A percentile compares a stretch with the other conserved stretches of the same genome.
These are phyloP conservation scores for Prunus salicina DNA, from an alignment of 306 rosid species.

Conservation along the genomic window DNA sequence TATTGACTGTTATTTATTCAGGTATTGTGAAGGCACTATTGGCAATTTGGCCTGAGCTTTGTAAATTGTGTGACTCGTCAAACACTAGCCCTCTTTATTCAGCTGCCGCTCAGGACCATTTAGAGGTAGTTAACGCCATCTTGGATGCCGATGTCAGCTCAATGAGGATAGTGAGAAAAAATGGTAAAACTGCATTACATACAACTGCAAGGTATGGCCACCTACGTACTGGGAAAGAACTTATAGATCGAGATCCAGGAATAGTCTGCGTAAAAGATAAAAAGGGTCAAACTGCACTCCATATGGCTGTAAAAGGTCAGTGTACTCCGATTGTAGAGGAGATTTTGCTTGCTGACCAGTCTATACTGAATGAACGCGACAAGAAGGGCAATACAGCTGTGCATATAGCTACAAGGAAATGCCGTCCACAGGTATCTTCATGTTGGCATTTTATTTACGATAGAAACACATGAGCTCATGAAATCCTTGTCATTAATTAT, in stretches of 20 bases:
- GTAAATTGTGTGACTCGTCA: slow-evolving; percentile 59
- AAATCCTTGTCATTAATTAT: neutral
- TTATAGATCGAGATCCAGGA: slow-evolving; percentile 60
- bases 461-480: neutral
- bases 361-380: slow-evolving; percentile 79
- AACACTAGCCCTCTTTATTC: slow-evolving; percentile 91
- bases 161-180: slow-evolving; percentile 70
- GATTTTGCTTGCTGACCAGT: slow-evolving; percentile 49
- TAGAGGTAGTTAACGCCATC: slow-evolving; percentile 81
- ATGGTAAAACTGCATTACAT: slow-evolving; percentile 90
- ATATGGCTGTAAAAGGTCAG: slow-evolving; percentile 96
- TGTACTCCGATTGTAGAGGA: slow-evolving; percentile 65
- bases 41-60: slow-evolving; percentile 75
- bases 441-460: neutral
- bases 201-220: slow-evolving; percentile 75
- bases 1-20: slow-evolving; percentile 29
- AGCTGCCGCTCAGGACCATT: slow-evolving; percentile 74
- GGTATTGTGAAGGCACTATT: slow-evolving; percentile 74
- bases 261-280: slow-evolving; percentile 80
- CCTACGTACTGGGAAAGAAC: slow-evolving; percentile 52
- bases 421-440: slow-evolving; percentile 71
- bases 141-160: slow-evolving; percentile 68
- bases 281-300: slow-evolving; percentile 93
- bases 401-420: slow-evolving; percentile 91
- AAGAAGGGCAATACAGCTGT: slow-evolving; percentile 88